These are phyloP conservation scores for Trichosanthes truncata DNA, from an alignment of 306 rosid species.

Conservation along the genomic window DNA sequence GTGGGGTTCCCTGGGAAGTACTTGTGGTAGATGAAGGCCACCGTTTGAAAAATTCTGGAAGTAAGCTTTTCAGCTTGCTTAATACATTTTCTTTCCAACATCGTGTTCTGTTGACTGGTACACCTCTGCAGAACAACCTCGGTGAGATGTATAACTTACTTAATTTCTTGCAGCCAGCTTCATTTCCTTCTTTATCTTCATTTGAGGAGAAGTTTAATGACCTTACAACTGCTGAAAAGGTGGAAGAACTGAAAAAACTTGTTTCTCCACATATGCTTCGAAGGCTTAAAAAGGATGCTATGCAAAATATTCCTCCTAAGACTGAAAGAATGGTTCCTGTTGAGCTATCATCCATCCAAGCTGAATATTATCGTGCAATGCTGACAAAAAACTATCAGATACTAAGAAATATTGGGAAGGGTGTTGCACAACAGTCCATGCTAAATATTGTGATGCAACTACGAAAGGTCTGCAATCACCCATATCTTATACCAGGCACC, in stretches of 20 bases:
- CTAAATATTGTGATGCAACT: slow-evolving; percentile 97
- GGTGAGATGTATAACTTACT: slow-evolving; percentile 99
- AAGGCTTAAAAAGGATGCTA: slow-evolving; percentile 95
- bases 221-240: slow-evolving; percentile 92
- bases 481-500: slow-evolving; percentile 97
- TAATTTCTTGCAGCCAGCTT: slow-evolving; percentile 95
- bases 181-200: slow-evolving; percentile 83
- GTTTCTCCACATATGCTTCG: slow-evolving; percentile 99
- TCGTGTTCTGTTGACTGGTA: slow-evolving; percentile 93
- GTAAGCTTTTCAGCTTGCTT: slow-evolving; percentile 97
- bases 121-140: slow-evolving; percentile 95
- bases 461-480: slow-evolving; percentile 98
- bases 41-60: slow-evolving; percentile 91
- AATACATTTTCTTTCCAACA: slow-evolving; percentile 92
- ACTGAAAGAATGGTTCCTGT: slow-evolving; percentile 99
- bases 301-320: slow-evolving; percentile 99
- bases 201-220: slow-evolving; percentile 97
- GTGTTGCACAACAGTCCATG: slow-evolving; percentile 94
- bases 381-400: slow-evolving; percentile 94
- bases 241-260: slow-evolving; percentile 93
- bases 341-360: slow-evolving; percentile 96
- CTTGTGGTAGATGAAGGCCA: slow-evolving; percentile 98
- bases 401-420: slow-evolving; percentile 92
- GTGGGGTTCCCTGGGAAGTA: slow-evolving; percentile 99
- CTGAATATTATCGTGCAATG: slow-evolving; percentile 99